Conservation (phyloP, 805 yeast genomes). For the Ogataea pilisensis region DNA sequence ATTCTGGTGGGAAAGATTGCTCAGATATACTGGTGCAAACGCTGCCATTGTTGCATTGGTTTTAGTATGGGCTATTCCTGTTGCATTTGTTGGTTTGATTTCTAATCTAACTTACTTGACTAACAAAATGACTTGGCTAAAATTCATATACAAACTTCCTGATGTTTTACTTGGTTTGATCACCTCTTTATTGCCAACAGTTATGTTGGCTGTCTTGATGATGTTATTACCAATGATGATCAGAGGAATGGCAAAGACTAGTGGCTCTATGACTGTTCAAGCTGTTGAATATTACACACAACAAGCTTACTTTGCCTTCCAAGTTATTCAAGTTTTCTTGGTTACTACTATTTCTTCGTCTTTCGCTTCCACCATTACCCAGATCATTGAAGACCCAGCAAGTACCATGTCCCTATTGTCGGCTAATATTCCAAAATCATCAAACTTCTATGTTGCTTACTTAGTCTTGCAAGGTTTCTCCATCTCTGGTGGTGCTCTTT, state of each 20-base stretch:
- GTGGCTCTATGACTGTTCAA: constrained; percentile 57
- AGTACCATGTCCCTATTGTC: constrained; percentile 57
- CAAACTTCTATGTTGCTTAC: constrained; percentile 69
- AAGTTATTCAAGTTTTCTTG: constrained; percentile 66
- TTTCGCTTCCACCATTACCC: constrained; percentile 62
- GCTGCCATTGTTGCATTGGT: constrained; percentile 53
- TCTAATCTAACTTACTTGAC: constrained; percentile 65
- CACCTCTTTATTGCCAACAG: constrained; percentile 66
- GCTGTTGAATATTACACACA: constrained; percentile 62
- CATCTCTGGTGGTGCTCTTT: constrained; percentile 58
- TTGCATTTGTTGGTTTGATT: constrained; percentile 71
- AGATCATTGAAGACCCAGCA: constrained; percentile 55
- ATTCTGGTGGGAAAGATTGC: constrained; percentile 74
- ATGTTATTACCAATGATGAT: constrained; percentile 61
- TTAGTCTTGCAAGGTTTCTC: constrained; percentile 66
- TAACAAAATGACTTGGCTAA: constrained; percentile 49
- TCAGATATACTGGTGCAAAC: constrained; percentile 47
- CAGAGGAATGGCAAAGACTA: constrained; percentile 54
- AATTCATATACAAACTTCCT: constrained; percentile 56
- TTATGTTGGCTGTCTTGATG: constrained; percentile 63
- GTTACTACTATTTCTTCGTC: constrained; percentile 70
- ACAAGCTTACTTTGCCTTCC: constrained; percentile 63
- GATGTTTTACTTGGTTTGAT: constrained; percentile 51
- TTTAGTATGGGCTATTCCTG: constrained; percentile 72
- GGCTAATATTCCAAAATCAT: constrained; percentile 65